Conservation (phyloP, 345 rosid species). For the Viola odorata region DNA sequence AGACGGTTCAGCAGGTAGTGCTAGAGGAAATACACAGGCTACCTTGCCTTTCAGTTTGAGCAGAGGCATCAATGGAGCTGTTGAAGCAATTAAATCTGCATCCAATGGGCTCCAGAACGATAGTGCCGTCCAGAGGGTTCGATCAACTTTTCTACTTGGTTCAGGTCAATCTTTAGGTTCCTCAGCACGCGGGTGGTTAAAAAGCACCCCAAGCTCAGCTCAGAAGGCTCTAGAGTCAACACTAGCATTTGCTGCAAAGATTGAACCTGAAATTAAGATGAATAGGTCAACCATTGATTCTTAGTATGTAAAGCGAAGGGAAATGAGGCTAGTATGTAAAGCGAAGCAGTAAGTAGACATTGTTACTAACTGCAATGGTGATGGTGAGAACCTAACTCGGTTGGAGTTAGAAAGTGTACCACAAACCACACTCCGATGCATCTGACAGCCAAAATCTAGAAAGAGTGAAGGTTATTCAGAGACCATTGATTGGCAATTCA, state of each 20-base stretch:
- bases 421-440: background rate
- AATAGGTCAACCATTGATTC: constrained; percentile 17
- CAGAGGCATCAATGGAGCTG: constrained; percentile 10
- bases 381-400: background rate
- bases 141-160: constrained; percentile 19
- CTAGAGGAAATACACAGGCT: constrained; percentile 5
- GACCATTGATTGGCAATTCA: background rate
- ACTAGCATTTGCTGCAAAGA: constrained; percentile 53
- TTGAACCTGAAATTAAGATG: constrained; percentile 40
- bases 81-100: constrained; percentile 20
- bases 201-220: constrained; percentile 31
- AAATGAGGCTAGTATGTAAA: too few species aligned
- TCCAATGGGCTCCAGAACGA: constrained; percentile 11
- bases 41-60: constrained; percentile 17
- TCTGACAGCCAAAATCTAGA: background rate
- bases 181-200: constrained; percentile 13
- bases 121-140: constrained; percentile 17
- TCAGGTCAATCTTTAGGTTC: constrained; percentile 27
- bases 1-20: constrained; percentile 10
- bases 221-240: constrained; percentile 53
- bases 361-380: background rate
- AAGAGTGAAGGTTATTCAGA: background rate
- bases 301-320: too few species aligned
- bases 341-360: background rate
- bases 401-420: background rate